Conservation (phyloP, 2,329 filamentous ascomycete species). For the Diaporthe sp. region DNA sequence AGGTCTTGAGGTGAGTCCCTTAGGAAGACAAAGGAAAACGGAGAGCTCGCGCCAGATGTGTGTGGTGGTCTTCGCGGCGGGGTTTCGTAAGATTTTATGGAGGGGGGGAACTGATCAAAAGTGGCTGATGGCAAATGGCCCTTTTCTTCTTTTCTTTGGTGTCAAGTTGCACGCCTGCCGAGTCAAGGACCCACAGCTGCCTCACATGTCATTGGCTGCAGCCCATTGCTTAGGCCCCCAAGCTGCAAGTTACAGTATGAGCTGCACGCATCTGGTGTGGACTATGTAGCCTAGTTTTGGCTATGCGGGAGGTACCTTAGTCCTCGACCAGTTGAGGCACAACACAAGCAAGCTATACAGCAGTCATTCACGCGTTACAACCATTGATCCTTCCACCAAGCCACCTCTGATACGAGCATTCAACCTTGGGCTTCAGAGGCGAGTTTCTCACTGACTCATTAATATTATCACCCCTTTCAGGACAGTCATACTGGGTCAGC, state of each 20-base stretch:
- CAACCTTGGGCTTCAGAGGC: background rate
- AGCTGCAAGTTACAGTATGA: slow-evolving; percentile 2
- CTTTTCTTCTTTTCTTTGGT: slow-evolving; percentile 18
- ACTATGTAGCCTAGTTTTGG: background rate
- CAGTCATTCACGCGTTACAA: background rate
- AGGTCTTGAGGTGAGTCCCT: slow-evolving; percentile 8
- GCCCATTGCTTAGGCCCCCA: background rate
- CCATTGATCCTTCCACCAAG: background rate
- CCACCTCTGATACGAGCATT: background rate
- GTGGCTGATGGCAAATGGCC: slow-evolving; percentile 20
- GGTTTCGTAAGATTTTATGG: slow-evolving; percentile 38
- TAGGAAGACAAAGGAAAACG: slow-evolving; percentile 25
- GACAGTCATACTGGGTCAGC: background rate
- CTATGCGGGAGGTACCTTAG: background rate
- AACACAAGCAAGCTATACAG: background rate
- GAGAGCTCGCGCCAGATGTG: slow-evolving; percentile 19
- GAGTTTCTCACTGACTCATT: background rate
- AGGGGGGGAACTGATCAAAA: slow-evolving; percentile 19
- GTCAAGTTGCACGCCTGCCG: slow-evolving; percentile 19
- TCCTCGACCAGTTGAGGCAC: background rate
- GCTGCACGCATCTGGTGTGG: background rate
- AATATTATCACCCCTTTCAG: background rate
- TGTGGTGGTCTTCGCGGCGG: slow-evolving; percentile 34
- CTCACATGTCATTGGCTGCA: slow-evolving; percentile 20
- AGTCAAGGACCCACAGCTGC: slow-evolving; percentile 21